These are phyloP conservation scores for Populus alba DNA, from an alignment of 345 rosid species.

Conservation along the genomic window DNA sequence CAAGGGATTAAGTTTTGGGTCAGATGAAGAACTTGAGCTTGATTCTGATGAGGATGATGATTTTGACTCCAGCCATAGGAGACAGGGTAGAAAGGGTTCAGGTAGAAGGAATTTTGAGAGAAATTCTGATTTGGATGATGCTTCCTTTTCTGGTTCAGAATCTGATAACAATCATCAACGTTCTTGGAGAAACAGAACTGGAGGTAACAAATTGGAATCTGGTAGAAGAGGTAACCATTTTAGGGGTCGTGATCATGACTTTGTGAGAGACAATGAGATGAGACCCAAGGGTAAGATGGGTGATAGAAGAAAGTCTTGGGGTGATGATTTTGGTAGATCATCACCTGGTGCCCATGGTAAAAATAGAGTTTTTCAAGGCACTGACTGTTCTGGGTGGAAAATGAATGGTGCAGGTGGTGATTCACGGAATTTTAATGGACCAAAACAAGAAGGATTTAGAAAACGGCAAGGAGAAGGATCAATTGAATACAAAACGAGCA, in stretches of 20 bases:
- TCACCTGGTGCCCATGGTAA: slow-evolving; percentile 30
- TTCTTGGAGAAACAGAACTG: slow-evolving; percentile 25
- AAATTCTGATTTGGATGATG: slow-evolving; percentile 29
- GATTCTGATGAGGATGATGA: slow-evolving; percentile 59
- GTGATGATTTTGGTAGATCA: slow-evolving; percentile 25
- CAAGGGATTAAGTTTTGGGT: slow-evolving; percentile 58
- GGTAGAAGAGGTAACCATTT: slow-evolving; percentile 35
- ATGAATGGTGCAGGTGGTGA: slow-evolving; percentile 18
- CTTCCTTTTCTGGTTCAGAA: slow-evolving; percentile 49
- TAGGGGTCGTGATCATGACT: slow-evolving; percentile 21
- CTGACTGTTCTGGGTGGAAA: slow-evolving; percentile 13
- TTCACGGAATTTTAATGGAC: slow-evolving; percentile 15
- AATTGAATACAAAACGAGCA: slow-evolving; percentile 10
- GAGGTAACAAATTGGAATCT: slow-evolving; percentile 24
- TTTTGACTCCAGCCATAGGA: slow-evolving; percentile 27
- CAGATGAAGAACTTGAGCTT: slow-evolving; percentile 57
- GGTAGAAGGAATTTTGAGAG: slow-evolving; percentile 34
- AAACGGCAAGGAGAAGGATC: slow-evolving; percentile 20
- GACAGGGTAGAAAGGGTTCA: slow-evolving; percentile 22
- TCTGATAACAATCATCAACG: slow-evolving; percentile 30
- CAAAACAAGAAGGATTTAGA: slow-evolving; percentile 18
- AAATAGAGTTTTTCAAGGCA: slow-evolving; percentile 20
- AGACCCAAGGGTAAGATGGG: slow-evolving; percentile 34
- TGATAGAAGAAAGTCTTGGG: slow-evolving; percentile 25
- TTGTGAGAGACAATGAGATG: slow-evolving; percentile 15